Evolutionary conservation across 163 green algal species (phyloP).

Genomic region (Scenedesmus sp.): DNA sequence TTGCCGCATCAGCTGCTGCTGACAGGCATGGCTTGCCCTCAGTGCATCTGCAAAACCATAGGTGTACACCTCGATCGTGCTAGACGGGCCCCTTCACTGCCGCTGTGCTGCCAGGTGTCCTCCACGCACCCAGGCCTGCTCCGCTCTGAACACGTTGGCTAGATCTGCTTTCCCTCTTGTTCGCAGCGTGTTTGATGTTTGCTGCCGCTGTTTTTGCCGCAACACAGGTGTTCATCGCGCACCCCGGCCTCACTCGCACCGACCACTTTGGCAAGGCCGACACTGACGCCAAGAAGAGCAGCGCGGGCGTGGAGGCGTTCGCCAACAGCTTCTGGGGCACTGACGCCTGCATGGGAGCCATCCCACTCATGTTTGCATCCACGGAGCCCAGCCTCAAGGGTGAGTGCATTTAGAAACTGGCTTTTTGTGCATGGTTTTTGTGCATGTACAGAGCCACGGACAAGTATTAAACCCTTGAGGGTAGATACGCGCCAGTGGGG

Average conservation of each 20-base stretch:
- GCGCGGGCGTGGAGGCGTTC: slow-evolving; percentile 55
- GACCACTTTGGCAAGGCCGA: slow-evolving; percentile 64
- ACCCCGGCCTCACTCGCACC: slow-evolving; percentile 51
- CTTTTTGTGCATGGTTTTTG: background rate
- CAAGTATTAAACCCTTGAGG: no score
- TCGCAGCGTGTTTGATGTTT: no score
- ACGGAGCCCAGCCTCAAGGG: slow-evolving; percentile 48
- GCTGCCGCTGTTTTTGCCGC: background rate
- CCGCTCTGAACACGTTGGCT: slow-evolving; percentile 60
- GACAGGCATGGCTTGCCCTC: background rate
- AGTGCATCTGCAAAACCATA: background rate
- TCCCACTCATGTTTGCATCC: slow-evolving; percentile 58
- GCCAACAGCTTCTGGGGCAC: slow-evolving; percentile 59
- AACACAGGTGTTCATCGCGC: slow-evolving; percentile 31
- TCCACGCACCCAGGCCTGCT: slow-evolving; percentile 42
- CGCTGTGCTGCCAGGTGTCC: background rate
- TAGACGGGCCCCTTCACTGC: background rate
- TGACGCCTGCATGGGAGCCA: slow-evolving; percentile 40
- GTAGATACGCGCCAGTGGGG: no score
- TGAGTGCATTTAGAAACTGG: background rate
- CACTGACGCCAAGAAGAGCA: slow-evolving; percentile 56
- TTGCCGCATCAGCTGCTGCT: background rate
- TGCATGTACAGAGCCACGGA: no score
- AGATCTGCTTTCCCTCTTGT: background rate
- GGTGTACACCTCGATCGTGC: background rate